These are phyloP conservation scores for Durotheca rogersii DNA, from an alignment of 495 filamentous ascomycete species.

Conservation along the genomic window DNA sequence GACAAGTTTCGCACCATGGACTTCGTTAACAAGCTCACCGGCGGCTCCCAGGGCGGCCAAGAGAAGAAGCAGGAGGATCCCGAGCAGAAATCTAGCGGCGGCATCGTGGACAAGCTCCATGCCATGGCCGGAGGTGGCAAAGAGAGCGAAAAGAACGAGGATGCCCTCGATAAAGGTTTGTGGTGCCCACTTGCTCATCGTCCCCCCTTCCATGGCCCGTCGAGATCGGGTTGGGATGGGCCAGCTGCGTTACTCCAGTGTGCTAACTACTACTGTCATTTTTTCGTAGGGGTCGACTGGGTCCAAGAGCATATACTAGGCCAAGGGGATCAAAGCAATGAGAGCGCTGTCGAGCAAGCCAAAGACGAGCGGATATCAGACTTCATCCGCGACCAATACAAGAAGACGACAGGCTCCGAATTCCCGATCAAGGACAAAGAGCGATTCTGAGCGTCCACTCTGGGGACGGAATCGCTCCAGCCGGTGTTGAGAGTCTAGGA, in stretches of 20 bases:
- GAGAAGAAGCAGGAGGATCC: constrained; percentile 14
- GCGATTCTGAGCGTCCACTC: constrained; percentile 7
- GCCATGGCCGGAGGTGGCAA: constrained; percentile 61
- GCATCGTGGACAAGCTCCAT: constrained; percentile 62
- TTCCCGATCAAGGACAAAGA: constrained; percentile 65
- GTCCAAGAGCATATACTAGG: constrained; percentile 68
- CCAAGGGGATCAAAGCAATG: constrained; percentile 65
- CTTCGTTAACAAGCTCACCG: constrained; percentile 42
- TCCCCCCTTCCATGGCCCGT: background rate
- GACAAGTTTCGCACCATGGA: too few relatives aligned
- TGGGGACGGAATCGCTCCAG: too few relatives aligned
- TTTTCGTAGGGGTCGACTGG: constrained; percentile 60
- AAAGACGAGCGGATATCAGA: constrained; percentile 70
- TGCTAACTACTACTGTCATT: background rate
- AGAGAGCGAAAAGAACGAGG: constrained; percentile 70
- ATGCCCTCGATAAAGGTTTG: constrained; percentile 65
- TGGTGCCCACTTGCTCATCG: background rate
- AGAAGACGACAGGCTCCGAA: constrained; percentile 60
- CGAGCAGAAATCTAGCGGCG: constrained; percentile 35
- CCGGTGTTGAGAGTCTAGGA: too few relatives aligned
- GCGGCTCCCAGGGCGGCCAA: constrained; percentile 19
- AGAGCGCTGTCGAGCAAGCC: constrained; percentile 69
- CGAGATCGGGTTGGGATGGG: background rate
- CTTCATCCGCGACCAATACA: constrained; percentile 63
- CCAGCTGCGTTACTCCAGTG: constrained; percentile 11